phyloP scores from a whole-genome alignment of 2,329 filamentous ascomycete species.

The Penicillium griseofulvum region DNA sequence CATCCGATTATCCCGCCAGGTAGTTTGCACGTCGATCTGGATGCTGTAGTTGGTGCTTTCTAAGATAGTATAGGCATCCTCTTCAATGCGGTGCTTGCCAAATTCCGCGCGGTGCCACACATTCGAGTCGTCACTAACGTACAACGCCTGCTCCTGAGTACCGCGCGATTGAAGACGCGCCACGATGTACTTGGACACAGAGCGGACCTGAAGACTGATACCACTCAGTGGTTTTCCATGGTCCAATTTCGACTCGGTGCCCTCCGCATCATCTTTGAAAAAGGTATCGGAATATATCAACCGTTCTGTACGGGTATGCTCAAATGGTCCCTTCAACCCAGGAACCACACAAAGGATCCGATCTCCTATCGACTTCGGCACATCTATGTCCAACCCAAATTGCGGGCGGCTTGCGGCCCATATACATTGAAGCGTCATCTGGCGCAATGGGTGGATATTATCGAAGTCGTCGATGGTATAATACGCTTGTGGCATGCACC shows the following conservation, averaged over 20 bases:
- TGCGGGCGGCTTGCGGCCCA: constrained; percentile 78
- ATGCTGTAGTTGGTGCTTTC: constrained; percentile 98
- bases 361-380: constrained; percentile 63
- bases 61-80: constrained; percentile 84
- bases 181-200: constrained; percentile 82
- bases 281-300: constrained; percentile 80
- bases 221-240: constrained; percentile 72
- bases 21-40: constrained; percentile 87
- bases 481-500: constrained; percentile 61
- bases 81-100: constrained; percentile 77
- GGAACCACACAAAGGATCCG: constrained; percentile 78
- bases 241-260: constrained; percentile 72
- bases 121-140: constrained; percentile 77
- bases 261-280: constrained; percentile 60
- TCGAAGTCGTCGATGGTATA: constrained; percentile 89
- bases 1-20: constrained; percentile 62
- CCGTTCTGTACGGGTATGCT: constrained; percentile 64
- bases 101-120: constrained; percentile 93
- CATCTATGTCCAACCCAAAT: constrained; percentile 58
- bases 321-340: constrained; percentile 67
- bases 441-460: constrained; percentile 62
- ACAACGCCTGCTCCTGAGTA: constrained; percentile 88
- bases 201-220: constrained; percentile 69
- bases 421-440: constrained; percentile 71
- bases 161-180: constrained; percentile 75